These are phyloP conservation scores for Arthroderma sp. DNA, from an alignment of 2,329 filamentous ascomycete genomes.

Conservation along the genomic window DNA sequence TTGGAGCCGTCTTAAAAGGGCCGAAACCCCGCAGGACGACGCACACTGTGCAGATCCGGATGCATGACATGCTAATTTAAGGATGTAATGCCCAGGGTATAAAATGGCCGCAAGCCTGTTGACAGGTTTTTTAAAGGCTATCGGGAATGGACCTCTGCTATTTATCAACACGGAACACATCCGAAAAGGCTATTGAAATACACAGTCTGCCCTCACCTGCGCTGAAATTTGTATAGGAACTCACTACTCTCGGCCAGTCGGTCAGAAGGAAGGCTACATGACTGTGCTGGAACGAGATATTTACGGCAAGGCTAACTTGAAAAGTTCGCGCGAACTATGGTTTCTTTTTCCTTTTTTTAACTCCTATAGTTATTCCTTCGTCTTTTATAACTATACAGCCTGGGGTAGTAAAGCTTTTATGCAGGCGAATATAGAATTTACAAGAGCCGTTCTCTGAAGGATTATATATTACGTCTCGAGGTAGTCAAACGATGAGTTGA, in stretches of 20 bases:
- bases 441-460: background rate
- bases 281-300: background rate
- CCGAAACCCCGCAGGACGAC: slow-evolving; percentile 1
- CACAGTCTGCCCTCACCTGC: background rate
- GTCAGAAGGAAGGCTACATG: background rate
- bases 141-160: background rate
- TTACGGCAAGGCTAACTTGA: background rate
- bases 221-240: background rate
- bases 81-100: background rate
- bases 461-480: background rate
- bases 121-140: background rate
- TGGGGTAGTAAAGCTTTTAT: background rate
- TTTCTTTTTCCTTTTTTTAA: background rate
- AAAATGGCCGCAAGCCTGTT: background rate
- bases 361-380: background rate
- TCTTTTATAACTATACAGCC: too few relatives aligned
- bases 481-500: background rate
- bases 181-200: slow-evolving; percentile 3
- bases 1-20: background rate
- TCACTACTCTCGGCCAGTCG: background rate
- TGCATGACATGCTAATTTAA: background rate
- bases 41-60: background rate
- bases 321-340: background rate
- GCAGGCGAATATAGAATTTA: background rate
- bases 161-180: background rate